Base-by-base conservation (phyloP, 371 early-diverging fungal species). In the Umbelopsis sp. region DNA sequence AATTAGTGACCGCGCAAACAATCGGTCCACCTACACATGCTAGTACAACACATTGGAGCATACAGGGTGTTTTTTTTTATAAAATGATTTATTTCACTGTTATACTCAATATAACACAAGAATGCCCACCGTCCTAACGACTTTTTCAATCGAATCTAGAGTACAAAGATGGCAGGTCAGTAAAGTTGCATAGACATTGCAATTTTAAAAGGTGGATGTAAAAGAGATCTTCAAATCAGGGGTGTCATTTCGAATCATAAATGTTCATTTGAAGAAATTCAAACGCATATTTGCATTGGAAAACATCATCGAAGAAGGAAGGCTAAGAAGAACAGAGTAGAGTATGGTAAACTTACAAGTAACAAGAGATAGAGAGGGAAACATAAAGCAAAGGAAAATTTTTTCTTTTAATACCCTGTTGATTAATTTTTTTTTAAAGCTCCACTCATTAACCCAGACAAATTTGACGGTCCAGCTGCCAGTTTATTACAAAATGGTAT, bases 231-330 rank as follows among this genome's bases (percentile, higher is more conserved):
- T 57, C 57, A 57, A 48, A 57, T 57, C 57, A 57, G 57, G 57
- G 57, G 57, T 57, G 57, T 57, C 57, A 57, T 57, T 29, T 57
- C 57, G 57, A 57, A 57, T 57, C 57, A 57, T 57, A 57, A 57
- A n/a, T 57, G 57, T 57, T 57, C 57, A 57, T 57, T 11, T 57
- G 57, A 57, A 57, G 57, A 57, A 57, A 57, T 57, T 57, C 57
- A 57, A 57, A 57, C 22, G 57, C 57, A 57, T 57, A 57, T 25
- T 41, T 25, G 57, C 57, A 57, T 57, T 57, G 57, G 25, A 57
- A 57, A 35, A 35, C 57, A 57, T 57, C 57, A 57, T 57, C 16
- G 57, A 57, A 57, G 57, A 57, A 35, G 35, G 4, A 11, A 29
- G 6, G 37, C 18, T 16, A 5, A 11, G 11, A 18, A 3, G 18